These are phyloP conservation scores for Stylonectria norvegica DNA, from an alignment of 2,329 filamentous ascomycete genomes.

Conservation along the genomic window DNA sequence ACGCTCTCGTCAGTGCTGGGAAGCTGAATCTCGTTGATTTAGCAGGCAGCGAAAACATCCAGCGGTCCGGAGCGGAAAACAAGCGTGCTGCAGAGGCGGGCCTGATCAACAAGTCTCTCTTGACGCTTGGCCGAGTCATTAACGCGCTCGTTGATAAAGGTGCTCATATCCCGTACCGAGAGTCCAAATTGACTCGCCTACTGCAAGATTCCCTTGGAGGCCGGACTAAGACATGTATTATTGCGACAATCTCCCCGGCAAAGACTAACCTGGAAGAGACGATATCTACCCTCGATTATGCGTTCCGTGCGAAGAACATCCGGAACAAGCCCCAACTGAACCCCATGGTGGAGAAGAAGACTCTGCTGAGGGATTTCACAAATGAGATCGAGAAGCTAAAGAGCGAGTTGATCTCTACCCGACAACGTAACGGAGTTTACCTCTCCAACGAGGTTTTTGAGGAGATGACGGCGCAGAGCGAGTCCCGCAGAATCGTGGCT, in stretches of 20 bases:
- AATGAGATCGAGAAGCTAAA: conserved; percentile 92
- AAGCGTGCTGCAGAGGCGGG: conserved; percentile 95
- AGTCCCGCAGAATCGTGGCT: conserved; percentile 83
- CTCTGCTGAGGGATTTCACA: conserved; percentile 83
- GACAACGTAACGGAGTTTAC: conserved; percentile 93
- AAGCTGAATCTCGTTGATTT: conserved; percentile 97
- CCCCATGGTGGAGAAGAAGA: conserved; percentile 88
- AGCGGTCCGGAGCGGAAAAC: conserved; percentile 94
- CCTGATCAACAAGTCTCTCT: conserved; percentile 94
- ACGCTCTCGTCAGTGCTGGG: conserved; percentile 85
- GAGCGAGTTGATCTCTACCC: conserved; percentile 85
- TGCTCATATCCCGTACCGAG: conserved; percentile 84
- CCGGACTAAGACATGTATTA: conserved; percentile 96
- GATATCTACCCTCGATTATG: conserved; percentile 96
- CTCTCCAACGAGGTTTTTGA: conserved; percentile 85
- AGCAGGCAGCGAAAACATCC: conserved; percentile 96
- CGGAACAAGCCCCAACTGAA: conserved; percentile 97
- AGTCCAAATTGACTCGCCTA: conserved; percentile 92
- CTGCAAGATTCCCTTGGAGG: conserved; percentile 96
- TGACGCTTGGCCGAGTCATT: conserved; percentile 93
- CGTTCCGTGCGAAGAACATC: conserved; percentile 97
- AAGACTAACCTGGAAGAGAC: conserved; percentile 97
- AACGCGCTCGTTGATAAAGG: conserved; percentile 91
- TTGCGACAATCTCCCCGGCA: conserved; percentile 90
- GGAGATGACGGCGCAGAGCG: conserved; percentile 85